A percentile compares a stretch with the other conserved stretches of the same genome.
phyloP scores from a whole-genome alignment of 129 eudicot genomes.

The Arctium lappa region DNA sequence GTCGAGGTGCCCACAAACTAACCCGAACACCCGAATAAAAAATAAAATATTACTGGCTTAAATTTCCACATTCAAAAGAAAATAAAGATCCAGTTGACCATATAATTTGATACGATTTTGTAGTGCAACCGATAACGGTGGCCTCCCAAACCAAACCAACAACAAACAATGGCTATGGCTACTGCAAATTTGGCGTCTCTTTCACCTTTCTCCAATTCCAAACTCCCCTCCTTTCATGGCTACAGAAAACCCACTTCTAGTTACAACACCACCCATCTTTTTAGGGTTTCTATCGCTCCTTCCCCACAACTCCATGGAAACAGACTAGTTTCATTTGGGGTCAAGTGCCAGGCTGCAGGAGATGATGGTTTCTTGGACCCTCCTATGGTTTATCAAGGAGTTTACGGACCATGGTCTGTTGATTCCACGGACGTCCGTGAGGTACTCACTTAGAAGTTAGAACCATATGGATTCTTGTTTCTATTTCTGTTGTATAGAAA shows the following conservation, averaged over 20 bases:
- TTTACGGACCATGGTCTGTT: constrained; percentile 86
- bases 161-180: constrained; percentile 22
- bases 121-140: constrained; percentile 10
- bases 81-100: neutral
- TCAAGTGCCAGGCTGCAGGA: constrained; percentile 44
- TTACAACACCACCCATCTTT: constrained; percentile 9
- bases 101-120: neutral
- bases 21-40: too few relatives aligned
- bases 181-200: constrained; percentile 18
- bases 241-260: neutral
- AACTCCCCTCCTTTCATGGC: neutral
- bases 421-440: constrained; percentile 80
- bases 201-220: constrained; percentile 10
- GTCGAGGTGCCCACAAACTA: too few relatives aligned
- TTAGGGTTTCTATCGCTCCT: constrained; percentile 8
- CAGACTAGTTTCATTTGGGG: neutral
- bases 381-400: constrained; percentile 58
- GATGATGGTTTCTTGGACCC: constrained; percentile 20
- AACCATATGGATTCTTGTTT: neutral
- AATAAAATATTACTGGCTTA: too few relatives aligned
- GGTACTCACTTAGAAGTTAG: constrained; percentile 14
- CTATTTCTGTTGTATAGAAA: neutral
- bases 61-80: neutral
- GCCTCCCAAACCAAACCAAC: constrained; percentile 6
- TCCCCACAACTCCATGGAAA: neutral